Conservation (phyloP, 2,329 filamentous ascomycete genomes). For the Colletotrichum gloeosporioides region DNA sequence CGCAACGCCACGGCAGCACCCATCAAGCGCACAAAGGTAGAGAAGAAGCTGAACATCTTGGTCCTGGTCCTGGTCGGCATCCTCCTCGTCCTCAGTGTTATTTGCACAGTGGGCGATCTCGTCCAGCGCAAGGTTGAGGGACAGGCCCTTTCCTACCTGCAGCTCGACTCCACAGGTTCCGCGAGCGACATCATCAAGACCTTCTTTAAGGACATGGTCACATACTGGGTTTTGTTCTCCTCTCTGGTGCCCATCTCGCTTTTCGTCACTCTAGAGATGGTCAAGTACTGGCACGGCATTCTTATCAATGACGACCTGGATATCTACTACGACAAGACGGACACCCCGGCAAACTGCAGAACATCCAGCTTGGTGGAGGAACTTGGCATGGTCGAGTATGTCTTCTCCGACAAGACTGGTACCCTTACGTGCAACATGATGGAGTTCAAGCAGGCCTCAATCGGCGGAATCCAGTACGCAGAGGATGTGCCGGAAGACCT, state of each 20-base stretch:
- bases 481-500: slow-evolving; percentile 92
- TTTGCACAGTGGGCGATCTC: slow-evolving; percentile 91
- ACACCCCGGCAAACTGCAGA: slow-evolving; percentile 93
- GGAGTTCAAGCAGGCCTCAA: slow-evolving; percentile 96
- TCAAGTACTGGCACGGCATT: slow-evolving; percentile 98
- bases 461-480: slow-evolving; percentile 91
- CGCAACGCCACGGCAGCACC: slow-evolving; percentile 95
- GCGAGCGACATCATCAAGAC: slow-evolving; percentile 67
- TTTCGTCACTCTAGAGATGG: slow-evolving; percentile 95
- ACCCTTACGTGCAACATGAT: slow-evolving; percentile 98
- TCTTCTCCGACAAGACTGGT: slow-evolving; percentile 98
- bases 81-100: slow-evolving; percentile 81
- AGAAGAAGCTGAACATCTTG: slow-evolving; percentile 90
- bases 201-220: slow-evolving; percentile 94
- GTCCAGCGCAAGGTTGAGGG: slow-evolving; percentile 72
- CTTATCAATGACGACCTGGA: slow-evolving; percentile 97
- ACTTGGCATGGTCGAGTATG: slow-evolving; percentile 96
- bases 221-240: slow-evolving; percentile 98
- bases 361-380: slow-evolving; percentile 98
- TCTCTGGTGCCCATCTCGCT: slow-evolving; percentile 96
- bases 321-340: slow-evolving; percentile 95
- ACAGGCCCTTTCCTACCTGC: slow-evolving; percentile 73
- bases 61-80: slow-evolving; percentile 90
- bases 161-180: slow-evolving; percentile 65
- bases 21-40: slow-evolving; percentile 97